These are phyloP conservation scores for Verruconis gallopava DNA, from an alignment of 2,329 filamentous ascomycete genomes.

Conservation along the genomic window DNA sequence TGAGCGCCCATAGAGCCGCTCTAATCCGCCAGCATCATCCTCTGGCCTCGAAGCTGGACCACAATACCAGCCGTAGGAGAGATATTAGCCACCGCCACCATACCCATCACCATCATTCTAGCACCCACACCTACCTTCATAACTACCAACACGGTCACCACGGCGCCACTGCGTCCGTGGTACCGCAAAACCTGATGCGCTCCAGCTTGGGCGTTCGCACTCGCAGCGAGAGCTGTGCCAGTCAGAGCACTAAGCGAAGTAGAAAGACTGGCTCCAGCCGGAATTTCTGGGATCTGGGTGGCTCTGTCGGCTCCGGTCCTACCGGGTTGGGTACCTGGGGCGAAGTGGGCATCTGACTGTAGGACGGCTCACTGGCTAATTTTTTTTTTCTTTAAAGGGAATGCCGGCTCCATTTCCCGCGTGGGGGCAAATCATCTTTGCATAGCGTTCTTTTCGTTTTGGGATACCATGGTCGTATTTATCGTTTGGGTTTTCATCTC, in stretches of 20 bases:
- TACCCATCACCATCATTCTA: neutral
- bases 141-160: too few relatives aligned
- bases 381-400: too few relatives aligned
- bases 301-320: slow-evolving; percentile 7
- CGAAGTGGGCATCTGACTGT: slow-evolving; percentile 4
- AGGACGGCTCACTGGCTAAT: neutral
- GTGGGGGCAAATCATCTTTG: too few relatives aligned
- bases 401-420: too few relatives aligned
- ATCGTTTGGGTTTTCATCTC: too few relatives aligned
- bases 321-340: slow-evolving; percentile 8
- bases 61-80: slow-evolving; percentile 17
- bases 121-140: too few relatives aligned
- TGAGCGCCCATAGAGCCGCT: slow-evolving; percentile 59
- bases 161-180: slow-evolving; percentile 22
- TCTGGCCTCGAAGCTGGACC: slow-evolving; percentile 41
- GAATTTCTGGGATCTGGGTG: slow-evolving; percentile 10
- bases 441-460: too few relatives aligned
- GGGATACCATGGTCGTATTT: too few relatives aligned
- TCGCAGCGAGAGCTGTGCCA: slow-evolving; percentile 60
- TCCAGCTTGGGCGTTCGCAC: slow-evolving; percentile 14
- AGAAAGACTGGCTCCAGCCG: slow-evolving; percentile 23
- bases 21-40: slow-evolving; percentile 84
- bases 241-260: slow-evolving; percentile 69
- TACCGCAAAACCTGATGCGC: slow-evolving; percentile 36
- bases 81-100: slow-evolving; percentile 12